These are phyloP conservation scores for Cardamine chenopodiifolia DNA, from an alignment of 345 rosid genomes.

Conservation along the genomic window DNA sequence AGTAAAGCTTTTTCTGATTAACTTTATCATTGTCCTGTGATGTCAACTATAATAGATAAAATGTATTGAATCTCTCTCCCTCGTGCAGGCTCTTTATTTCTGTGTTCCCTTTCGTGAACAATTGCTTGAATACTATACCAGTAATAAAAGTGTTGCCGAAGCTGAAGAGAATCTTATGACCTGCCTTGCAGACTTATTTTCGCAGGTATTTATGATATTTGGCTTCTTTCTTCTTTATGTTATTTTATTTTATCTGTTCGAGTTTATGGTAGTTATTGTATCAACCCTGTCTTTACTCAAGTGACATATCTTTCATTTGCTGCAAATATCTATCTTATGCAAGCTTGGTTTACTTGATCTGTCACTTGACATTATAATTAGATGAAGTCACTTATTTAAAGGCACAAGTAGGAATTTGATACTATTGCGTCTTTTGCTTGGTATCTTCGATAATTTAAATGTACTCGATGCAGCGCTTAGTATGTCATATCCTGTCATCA, in stretches of 20 bases:
- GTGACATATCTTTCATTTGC: background rate
- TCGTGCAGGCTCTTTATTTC: constrained; percentile 90
- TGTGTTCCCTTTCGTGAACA: constrained; percentile 99
- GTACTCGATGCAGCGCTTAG: background rate
- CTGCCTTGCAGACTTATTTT: constrained; percentile 91
- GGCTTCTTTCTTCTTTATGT: background rate
- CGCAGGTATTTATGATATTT: constrained; percentile 59
- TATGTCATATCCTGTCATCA: background rate
- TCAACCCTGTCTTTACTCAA: constrained; percentile 21
- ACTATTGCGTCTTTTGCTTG: background rate
- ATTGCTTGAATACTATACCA: constrained; percentile 87
- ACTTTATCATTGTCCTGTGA: background rate
- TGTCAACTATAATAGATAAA: background rate
- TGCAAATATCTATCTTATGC: background rate
- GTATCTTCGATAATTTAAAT: background rate
- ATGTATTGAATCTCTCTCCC: background rate
- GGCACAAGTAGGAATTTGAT: background rate
- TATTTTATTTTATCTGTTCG: background rate
- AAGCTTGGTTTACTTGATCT: no score
- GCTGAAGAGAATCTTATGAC: constrained; percentile 96
- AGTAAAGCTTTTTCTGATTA: background rate
- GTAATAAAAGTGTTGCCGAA: constrained; percentile 67
- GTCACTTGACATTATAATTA: no score
- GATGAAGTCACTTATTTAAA: background rate
- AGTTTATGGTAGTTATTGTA: background rate